phyloP scores from a whole-genome alignment of 1,139 yeast genomes.

The Kodamaea derodonti region DNA sequence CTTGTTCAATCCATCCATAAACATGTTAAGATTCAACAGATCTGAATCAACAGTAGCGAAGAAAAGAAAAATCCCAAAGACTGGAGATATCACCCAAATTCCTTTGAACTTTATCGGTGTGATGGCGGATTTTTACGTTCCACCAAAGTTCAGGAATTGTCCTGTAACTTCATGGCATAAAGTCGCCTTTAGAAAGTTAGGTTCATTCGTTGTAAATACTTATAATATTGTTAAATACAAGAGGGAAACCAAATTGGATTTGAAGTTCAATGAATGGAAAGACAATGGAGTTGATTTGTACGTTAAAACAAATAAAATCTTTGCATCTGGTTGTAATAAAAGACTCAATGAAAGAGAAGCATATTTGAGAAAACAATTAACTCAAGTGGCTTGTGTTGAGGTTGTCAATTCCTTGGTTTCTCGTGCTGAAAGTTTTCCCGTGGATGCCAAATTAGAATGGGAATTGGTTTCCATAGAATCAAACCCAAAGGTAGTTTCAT shows the following conservation, averaged over 20 bases:
- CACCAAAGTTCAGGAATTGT: constrained; percentile 30
- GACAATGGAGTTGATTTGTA: constrained; percentile 66
- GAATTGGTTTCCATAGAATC: constrained; percentile 64
- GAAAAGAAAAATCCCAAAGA: constrained; percentile 17
- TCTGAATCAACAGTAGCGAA: constrained; percentile 7
- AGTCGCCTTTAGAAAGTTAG: constrained; percentile 40
- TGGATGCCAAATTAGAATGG: constrained; percentile 64
- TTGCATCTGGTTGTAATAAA: constrained; percentile 49
- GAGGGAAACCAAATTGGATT: constrained; percentile 59
- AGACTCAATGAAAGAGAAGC: constrained; percentile 32
- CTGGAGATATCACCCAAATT: constrained; percentile 33
- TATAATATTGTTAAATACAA: constrained; percentile 62
- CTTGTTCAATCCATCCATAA: too few relatives aligned
- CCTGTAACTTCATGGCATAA: constrained; percentile 40
- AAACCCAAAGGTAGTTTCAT: constrained; percentile 67
- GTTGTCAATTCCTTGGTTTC: constrained; percentile 31
- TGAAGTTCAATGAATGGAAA: constrained; percentile 67
- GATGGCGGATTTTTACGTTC: constrained; percentile 43
- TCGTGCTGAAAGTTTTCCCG: constrained; percentile 56
- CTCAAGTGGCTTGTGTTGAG: constrained; percentile 55
- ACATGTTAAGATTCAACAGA: too few relatives aligned
- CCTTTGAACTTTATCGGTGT: constrained; percentile 41
- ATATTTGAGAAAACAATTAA: constrained; percentile 39
- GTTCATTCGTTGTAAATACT: constrained; percentile 57
- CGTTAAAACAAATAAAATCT: constrained; percentile 63